Percentiles rank a stretch among this genome's conserved stretches.
phyloP scores from a whole-genome alignment of 768 basidiomycete genomes.

The Boletus huronensis region DNA sequence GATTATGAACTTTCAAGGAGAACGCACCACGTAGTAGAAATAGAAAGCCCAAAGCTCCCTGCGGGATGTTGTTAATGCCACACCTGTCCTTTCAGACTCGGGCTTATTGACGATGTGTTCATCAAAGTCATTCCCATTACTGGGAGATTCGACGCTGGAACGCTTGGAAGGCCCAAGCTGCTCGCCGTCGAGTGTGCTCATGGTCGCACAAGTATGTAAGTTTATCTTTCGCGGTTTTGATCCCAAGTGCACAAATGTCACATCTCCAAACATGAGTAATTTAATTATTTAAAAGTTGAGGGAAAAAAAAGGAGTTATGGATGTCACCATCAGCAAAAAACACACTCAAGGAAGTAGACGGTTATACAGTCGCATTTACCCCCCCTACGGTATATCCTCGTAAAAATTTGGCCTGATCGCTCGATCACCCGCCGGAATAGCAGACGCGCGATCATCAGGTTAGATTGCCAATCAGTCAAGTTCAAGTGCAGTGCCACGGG shows the following conservation, averaged over 20 bases:
- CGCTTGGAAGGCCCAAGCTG: background rate
- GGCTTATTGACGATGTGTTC: background rate
- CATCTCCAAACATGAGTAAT: background rate
- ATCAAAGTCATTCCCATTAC: background rate
- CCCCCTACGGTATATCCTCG: too few relatives aligned
- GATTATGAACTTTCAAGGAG: background rate
- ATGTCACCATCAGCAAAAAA: too few relatives aligned
- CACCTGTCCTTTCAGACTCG: background rate
- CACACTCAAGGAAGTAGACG: background rate
- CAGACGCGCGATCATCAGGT: too few relatives aligned
- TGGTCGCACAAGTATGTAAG: background rate
- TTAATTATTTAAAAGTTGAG: background rate
- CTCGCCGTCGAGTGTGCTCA: conserved; percentile 1
- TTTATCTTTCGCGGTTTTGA: background rate
- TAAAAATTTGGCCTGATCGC: too few relatives aligned
- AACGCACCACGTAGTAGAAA: conserved; percentile 48
- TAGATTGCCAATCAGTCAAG: too few relatives aligned
- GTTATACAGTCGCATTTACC: background rate
- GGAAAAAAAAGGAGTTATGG: background rate
- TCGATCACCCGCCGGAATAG: too few relatives aligned
- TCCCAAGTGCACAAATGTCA: background rate
- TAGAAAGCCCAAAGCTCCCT: conserved; percentile 59
- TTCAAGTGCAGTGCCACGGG: too few relatives aligned
- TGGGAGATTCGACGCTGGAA: background rate
- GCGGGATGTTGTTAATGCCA: conserved; percentile 38